Evolutionary conservation across 192 early-diverging fungal genomes (phyloP), one percentile per base, ranked within the genome.

Genomic region (Podila horticola): DNA sequence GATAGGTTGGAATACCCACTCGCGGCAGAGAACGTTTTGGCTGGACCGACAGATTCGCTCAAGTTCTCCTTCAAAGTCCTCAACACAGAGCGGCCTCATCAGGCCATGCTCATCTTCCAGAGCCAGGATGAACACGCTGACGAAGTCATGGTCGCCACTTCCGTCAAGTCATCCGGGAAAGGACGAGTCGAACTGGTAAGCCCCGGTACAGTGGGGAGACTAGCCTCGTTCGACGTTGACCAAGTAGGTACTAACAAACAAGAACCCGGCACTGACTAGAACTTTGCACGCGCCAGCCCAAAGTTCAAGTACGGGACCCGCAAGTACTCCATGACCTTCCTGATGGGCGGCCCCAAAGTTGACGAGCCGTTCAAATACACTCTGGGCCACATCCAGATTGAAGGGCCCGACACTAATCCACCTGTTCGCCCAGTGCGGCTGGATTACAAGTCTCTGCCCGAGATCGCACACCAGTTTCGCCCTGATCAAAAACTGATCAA

Each of bases 391-490:
- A 75, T 83, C 55, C 63, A 84, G 34, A 49, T 81, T 29, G 60
- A 81, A 31, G 77, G 66, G 1, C 77, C 77, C 26, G 20, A 59
- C 29, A 22, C 30, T 30, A 75, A 79, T 55, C 71, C 83, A 28
- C n/a, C 58, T 8, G 30, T 52, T 22, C 77, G 77, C n/a, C 77
- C 71, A 2, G 30, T 22, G 8, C 69, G 62, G n/a, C 26, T 70
- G 30, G 51, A 68, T 17, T 74, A 67, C 75, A 71, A 72, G 76
- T 59, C 58, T 34, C 77, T 75, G 29, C 84, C 84, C 30, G 87
- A 86, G 60, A 89, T 89, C 45, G 68, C 84, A 58, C 87, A 89
- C 51, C 75, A 84, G 34, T 89, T 89, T 71, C 83, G 87, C 38
- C 59, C 82, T 61, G 82, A 75, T 49, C 83, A 85, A 49, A 86